Evolutionary conservation across 139 green algal species (phyloP).

Genomic region (Chlorella sp.): DNA sequence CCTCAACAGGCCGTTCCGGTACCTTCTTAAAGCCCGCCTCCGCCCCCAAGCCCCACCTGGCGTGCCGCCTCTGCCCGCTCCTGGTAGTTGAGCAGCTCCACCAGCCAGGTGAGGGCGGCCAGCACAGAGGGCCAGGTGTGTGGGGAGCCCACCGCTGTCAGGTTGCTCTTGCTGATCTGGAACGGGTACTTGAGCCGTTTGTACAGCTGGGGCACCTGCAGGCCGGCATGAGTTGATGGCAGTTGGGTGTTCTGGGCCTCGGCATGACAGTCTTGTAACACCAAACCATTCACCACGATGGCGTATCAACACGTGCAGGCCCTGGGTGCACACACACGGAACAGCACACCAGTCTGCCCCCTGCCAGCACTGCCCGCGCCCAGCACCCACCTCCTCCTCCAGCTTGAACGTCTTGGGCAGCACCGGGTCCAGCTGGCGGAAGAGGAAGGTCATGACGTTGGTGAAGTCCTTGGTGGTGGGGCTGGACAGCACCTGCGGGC

Average conservation of each 20-base stretch:
- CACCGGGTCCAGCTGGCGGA: constrained; percentile 80
- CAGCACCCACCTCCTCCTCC: constrained; percentile 74
- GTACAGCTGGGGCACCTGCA: constrained; percentile 86
- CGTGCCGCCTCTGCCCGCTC: constrained; percentile 64
- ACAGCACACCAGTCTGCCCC: background rate
- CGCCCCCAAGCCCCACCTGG: background rate
- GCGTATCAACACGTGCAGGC: no score
- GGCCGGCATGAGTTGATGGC: background rate
- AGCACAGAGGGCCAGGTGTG: constrained; percentile 92
- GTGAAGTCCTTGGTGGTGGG: constrained; percentile 95
- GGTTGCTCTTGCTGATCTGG: constrained; percentile 86
- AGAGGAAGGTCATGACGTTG: constrained; percentile 89
- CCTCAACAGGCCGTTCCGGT: background rate
- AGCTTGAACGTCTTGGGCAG: constrained; percentile 78
- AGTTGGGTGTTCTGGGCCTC: background rate
- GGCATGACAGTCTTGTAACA: no score
- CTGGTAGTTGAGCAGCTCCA: constrained; percentile 92
- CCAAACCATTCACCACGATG: no score
- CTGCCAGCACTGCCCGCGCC: background rate
- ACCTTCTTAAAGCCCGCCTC: no score
- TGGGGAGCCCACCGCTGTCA: constrained; percentile 90
- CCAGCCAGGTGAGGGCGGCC: constrained; percentile 89
- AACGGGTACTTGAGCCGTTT: constrained; percentile 96
- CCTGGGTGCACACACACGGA: no score
- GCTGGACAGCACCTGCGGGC: constrained; percentile 61